phyloP scores from a whole-genome alignment of 495 filamentous ascomycete genomes.

The Aspergillus avenaceus region DNA sequence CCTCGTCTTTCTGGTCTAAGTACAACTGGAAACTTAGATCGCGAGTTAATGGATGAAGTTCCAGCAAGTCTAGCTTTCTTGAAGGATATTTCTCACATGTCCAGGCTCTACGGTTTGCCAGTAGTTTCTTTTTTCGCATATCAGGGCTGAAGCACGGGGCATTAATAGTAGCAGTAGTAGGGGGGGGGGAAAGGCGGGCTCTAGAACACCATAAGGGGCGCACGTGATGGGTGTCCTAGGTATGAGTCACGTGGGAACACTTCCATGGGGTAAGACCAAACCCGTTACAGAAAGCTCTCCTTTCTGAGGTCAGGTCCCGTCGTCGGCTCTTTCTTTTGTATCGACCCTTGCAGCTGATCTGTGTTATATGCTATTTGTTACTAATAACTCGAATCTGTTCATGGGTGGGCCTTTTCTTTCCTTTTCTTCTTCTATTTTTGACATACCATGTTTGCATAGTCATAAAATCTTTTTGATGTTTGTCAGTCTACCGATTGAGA shows the following conservation, averaged over 20 bases:
- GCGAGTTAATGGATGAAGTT: conserved; percentile 1
- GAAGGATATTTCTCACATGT: background rate
- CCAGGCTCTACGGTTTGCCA: conserved; percentile 3
- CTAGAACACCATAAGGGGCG: conserved; percentile 21
- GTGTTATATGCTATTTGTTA: too few species aligned
- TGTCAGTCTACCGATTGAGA: too few species aligned
- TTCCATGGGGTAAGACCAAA: background rate
- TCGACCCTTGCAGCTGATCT: too few species aligned
- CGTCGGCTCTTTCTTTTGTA: too few species aligned
- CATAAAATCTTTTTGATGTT: too few species aligned
- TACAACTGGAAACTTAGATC: background rate
- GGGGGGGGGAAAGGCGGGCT: conserved; percentile 15
- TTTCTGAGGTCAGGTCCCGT: too few species aligned
- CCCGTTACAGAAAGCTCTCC: background rate
- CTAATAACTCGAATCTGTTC: too few species aligned
- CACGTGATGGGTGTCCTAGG: conserved; percentile 9
- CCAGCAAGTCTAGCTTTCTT: conserved; percentile 12
- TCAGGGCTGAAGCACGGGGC: conserved; percentile 14
- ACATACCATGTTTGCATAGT: too few species aligned
- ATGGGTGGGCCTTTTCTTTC: too few species aligned
- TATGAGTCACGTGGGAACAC: background rate
- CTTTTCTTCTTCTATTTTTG: too few species aligned
- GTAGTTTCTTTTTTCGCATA: conserved; percentile 7
- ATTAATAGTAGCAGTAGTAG: too few species aligned
- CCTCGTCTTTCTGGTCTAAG: background rate